phyloP scores from a whole-genome alignment of 2,329 filamentous ascomycete genomes.

The Septoria linicola region DNA sequence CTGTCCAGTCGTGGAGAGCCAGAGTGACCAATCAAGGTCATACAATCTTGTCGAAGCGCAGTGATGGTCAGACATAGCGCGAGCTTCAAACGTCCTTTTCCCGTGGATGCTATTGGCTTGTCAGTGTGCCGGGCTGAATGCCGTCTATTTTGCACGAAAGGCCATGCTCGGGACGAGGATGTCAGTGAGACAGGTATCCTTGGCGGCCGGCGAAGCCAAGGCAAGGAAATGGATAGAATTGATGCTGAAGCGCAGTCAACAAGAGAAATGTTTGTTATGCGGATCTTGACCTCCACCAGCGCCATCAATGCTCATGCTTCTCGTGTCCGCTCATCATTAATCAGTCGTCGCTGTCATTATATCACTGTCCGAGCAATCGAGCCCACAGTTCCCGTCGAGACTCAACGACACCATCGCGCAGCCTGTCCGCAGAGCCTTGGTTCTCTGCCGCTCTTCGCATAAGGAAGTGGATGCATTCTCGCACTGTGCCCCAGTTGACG shows the following conservation, averaged over 20 bases:
- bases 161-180: background rate
- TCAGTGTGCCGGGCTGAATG: background rate
- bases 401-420: constrained; percentile 7
- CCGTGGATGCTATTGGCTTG: background rate
- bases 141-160: background rate
- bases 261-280: too few species aligned
- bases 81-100: background rate
- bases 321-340: too few species aligned
- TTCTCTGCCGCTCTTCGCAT: constrained; percentile 33
- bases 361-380: constrained; percentile 1
- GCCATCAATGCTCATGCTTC: too few species aligned
- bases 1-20: background rate
- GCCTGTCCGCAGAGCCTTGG: constrained; percentile 27
- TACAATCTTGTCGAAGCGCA: too few species aligned
- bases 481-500: constrained; percentile 33
- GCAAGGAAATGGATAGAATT: too few species aligned
- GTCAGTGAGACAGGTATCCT: background rate
- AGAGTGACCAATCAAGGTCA: too few species aligned
- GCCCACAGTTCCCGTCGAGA: constrained; percentile 4
- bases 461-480: constrained; percentile 36
- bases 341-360: background rate
- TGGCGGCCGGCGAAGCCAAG: too few species aligned
- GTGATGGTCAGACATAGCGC: too few species aligned
- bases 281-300: too few species aligned
- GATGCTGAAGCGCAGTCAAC: too few species aligned